Base-by-base conservation (phyloP, 352 stramenopile genomes). In the Phytophthora ramorum region DNA sequence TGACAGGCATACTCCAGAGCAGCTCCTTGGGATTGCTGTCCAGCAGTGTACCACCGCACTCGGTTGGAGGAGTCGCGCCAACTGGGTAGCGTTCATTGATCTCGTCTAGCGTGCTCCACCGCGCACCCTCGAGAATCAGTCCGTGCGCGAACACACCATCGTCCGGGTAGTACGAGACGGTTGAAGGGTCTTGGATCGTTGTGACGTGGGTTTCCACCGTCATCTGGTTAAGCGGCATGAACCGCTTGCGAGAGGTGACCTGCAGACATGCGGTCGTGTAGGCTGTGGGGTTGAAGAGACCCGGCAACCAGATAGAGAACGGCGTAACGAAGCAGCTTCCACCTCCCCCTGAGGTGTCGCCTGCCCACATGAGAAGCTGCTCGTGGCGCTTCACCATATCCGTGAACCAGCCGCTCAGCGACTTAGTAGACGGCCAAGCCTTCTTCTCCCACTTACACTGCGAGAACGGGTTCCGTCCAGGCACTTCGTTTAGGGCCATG, bases 1-100 rank as follows among this genome's bases (percentile, higher is more conserved):
- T 85, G 14, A 99, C 87, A 13, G 75, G 97, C 76, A 98, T 87
- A 30, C 75, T 69, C 67, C 91, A 97, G 22, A 98, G 81, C 61
- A 99, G 73, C 73, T 99, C 93, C 76, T 99, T 99, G 9, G 98
- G 90, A 54, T 97, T 94, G 74, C 92, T 98, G 61, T 99, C 95
- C 12, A 96, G 79, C 64, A 99, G 71, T 30, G 82, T 89, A 50
- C 96, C 96, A 17, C 85, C 89, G 57, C 92, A 98, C 56, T 86
- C 76, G 16, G 90, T 97, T 28, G 87, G 75, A 0, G 91, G 93
- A 4, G 96, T 81, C 13, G 74, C 71, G 28, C 97, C 96, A 7
- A 91, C 69, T 34, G 97, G 82, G 60, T 93, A 95, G 34, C 90
- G 91, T 44, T 97, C 95, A 16, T 86, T 82, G 54, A 97, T 91